Base-by-base conservation (phyloP, 2,329 filamentous ascomycete genomes). In the Nemania diffusa region DNA sequence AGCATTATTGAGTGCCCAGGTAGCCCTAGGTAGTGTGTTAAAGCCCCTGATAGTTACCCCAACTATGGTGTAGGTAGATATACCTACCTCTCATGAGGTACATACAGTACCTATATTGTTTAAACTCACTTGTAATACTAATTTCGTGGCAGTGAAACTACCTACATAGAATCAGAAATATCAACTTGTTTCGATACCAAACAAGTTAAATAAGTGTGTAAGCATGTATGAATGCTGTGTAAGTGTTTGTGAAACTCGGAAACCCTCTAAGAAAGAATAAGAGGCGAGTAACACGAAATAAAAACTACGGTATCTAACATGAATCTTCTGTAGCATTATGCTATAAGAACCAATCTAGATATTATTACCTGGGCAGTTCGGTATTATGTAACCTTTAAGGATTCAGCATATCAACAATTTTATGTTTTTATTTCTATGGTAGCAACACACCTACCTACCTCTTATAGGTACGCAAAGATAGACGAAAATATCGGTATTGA, bases 111-210 rank as follows among this genome's bases (percentile, higher is more conserved):
- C n/a, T n/a, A n/a, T 46, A 46, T 24, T 22, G 17, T 46, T 22
- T 46, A 20, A 46, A 11, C 40, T 32, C 24, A 48, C 11, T 5
- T n/a, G 34, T 27, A 6, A 32, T 34, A 53, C 29, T 15, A 32
- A 34, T 17, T 5, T n/a, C 20, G 11, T 26, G 5, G 3, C 20
- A 17, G 8, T 53, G 37, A 40, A 40, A 40, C 37, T n/a, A 40
- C 2, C 13, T 40, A 40, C 37, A 15, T 40, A 9, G 37, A 40
- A 40, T 40, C 37, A 5, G 37, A 40, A 34, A 34, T 34, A 7
- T 11, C 32, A 46, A 46, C 44, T 11, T 34, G 51, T 62, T 62
- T 55, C 51, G 51, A 55, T 24, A 26, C 27, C 59, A 55, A 62
- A 62, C 59, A 37, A 22, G 15, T 50, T n/a, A n/a, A n/a, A n/a